Evolutionary conservation across 371 early-diverging fungal species (phyloP).

Genomic region (Syncephalastrum racemosum): DNA sequence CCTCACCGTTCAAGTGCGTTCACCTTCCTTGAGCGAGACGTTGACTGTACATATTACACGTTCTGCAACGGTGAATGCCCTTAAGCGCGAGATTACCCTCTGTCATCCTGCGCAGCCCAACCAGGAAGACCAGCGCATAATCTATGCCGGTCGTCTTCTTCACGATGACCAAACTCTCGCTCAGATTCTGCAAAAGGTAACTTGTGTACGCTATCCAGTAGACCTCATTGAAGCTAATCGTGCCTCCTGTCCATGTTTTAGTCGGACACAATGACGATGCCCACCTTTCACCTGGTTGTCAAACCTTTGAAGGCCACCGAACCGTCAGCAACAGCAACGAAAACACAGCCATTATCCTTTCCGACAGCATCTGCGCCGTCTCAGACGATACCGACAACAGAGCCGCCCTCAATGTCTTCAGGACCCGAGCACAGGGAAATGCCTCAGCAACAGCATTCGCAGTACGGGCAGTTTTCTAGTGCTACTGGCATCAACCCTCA

Average conservation of each 20-base stretch:
- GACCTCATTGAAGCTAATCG: background rate
- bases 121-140: constrained; percentile 40
- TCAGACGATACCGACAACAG: too few relatives aligned
- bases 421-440: too few relatives aligned
- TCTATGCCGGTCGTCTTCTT: constrained; percentile 39
- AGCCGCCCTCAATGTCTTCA: too few relatives aligned
- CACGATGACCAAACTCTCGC: constrained; percentile 26
- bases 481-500: too few relatives aligned
- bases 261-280: constrained; percentile 20
- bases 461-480: too few relatives aligned
- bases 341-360: background rate
- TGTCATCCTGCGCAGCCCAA: constrained; percentile 40
- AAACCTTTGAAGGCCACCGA: constrained; percentile 27
- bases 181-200: constrained; percentile 34
- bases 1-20: constrained; percentile 34
- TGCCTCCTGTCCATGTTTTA: constrained; percentile 5
- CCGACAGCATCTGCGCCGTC: too few relatives aligned
- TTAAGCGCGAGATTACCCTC: constrained; percentile 32
- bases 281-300: constrained; percentile 49
- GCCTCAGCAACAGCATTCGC: too few relatives aligned
- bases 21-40: constrained; percentile 44
- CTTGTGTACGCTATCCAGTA: background rate
- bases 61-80: constrained; percentile 22
- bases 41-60: constrained; percentile 17
- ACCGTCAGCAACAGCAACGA: constrained; percentile 7